phyloP scores from a whole-genome alignment of 805 yeast genomes.

The Saccharomycopsis olivae region DNA sequence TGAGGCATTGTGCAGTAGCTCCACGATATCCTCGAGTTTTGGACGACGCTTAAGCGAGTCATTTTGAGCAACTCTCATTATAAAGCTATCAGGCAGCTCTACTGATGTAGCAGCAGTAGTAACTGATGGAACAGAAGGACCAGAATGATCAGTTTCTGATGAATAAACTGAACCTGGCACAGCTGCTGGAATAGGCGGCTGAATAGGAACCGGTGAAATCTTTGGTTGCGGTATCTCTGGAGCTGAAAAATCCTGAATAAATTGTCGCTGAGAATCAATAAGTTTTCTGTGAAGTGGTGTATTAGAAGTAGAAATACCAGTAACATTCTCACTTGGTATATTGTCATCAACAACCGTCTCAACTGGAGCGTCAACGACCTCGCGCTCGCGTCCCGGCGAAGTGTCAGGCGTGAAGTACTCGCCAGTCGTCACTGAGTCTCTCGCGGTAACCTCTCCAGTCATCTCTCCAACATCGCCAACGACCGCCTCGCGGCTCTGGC shows the following conservation, averaged over 20 bases:
- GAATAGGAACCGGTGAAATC: too few relatives aligned
- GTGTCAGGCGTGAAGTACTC: too few relatives aligned
- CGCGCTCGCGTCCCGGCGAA: too few relatives aligned
- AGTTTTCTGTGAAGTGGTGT: constrained; percentile 10
- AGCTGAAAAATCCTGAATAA: constrained; percentile 5
- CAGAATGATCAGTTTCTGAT: neutral
- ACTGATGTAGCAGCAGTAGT: neutral
- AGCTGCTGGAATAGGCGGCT: neutral
- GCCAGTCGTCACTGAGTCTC: too few relatives aligned
- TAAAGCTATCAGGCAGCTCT: neutral
- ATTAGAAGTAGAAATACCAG: constrained; percentile 1
- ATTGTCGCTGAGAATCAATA: constrained; percentile 4
- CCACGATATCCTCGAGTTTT: neutral
- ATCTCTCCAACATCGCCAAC: too few relatives aligned
- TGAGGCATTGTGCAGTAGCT: too few relatives aligned
- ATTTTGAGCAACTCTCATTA: neutral
- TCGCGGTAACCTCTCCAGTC: too few relatives aligned
- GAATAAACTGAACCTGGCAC: neutral
- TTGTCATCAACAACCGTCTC: neutral
- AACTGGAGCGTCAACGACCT: too few relatives aligned
- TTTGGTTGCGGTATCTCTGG: too few relatives aligned
- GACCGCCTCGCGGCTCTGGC: too few relatives aligned
- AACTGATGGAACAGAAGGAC: neutral
- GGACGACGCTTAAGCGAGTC: neutral
- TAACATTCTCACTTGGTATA: constrained; percentile 4